Conservation (phyloP, 169 alveolate genomes). For the Hepatocystis sp. region DNA sequence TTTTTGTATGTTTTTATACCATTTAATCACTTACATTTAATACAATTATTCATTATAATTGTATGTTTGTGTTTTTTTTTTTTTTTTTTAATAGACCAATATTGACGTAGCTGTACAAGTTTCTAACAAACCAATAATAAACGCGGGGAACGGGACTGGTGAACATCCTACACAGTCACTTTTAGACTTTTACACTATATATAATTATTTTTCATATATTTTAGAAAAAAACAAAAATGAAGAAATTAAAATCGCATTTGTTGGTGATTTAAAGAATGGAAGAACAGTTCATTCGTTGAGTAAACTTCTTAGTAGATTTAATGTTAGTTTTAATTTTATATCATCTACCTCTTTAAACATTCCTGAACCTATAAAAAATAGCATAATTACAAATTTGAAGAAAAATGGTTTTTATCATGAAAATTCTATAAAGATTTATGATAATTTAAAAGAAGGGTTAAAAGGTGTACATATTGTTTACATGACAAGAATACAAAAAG, state of each 20-base stretch:
- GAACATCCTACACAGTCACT: slow-evolving; percentile 92
- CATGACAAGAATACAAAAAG: slow-evolving; percentile 88
- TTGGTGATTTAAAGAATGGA: slow-evolving; percentile 89
- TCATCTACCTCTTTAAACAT: slow-evolving; percentile 81
- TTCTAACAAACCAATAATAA: slow-evolving; percentile 84
- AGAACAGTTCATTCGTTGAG: slow-evolving; percentile 89
- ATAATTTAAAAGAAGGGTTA: slow-evolving; percentile 68
- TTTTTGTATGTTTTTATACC: background rate
- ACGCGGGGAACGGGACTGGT: slow-evolving; percentile 90
- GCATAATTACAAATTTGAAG: slow-evolving; percentile 40
- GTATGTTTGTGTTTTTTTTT: no score
- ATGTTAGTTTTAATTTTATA: slow-evolving; percentile 81
- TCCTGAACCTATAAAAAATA: slow-evolving; percentile 78
- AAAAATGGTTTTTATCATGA: slow-evolving; percentile 39
- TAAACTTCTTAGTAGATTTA: slow-evolving; percentile 82
- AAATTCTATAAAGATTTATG: slow-evolving; percentile 49
- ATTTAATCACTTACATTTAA: background rate
- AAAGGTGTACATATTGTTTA: slow-evolving; percentile 81
- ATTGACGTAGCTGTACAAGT: slow-evolving; percentile 59
- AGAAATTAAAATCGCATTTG: slow-evolving; percentile 79
- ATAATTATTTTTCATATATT: slow-evolving; percentile 78
- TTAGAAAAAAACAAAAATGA: slow-evolving; percentile 45
- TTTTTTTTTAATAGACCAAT: slow-evolving; percentile 33
- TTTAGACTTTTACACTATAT: slow-evolving; percentile 86
- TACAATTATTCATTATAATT: background rate